phyloP scores from a whole-genome alignment of 495 filamentous ascomycete species.

The Penicillium roqueforti region DNA sequence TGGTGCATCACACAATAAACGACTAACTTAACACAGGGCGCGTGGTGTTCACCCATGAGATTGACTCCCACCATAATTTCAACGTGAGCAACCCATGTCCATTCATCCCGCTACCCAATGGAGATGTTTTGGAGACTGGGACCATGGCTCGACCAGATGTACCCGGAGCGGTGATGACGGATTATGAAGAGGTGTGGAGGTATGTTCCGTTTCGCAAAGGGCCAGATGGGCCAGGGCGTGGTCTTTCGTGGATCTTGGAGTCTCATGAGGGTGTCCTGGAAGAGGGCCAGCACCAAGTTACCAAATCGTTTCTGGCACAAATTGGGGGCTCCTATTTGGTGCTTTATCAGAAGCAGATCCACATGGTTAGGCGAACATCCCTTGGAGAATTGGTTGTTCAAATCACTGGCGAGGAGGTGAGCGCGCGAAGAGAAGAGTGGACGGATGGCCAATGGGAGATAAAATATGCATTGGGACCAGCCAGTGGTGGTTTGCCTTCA shows the following conservation, averaged over 20 bases:
- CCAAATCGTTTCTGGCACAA: background rate
- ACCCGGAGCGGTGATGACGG: conserved; percentile 13
- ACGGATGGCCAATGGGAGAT: background rate
- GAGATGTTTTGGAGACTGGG: conserved; percentile 20
- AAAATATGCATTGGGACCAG: background rate
- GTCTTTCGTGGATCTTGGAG: conserved; percentile 10
- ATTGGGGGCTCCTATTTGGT: conserved; percentile 2
- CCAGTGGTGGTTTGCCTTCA: background rate
- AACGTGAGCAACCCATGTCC: conserved; percentile 6
- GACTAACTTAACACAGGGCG: background rate
- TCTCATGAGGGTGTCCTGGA: conserved; percentile 2
- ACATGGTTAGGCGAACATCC: background rate
- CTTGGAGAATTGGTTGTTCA: background rate
- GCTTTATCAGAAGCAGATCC: background rate
- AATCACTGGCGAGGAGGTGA: background rate
- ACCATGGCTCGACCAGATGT: conserved; percentile 23
- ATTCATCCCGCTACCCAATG: conserved; percentile 17
- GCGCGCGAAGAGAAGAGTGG: background rate
- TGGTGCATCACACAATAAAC: background rate
- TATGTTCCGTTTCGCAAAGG: background rate
- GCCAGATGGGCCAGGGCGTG: background rate
- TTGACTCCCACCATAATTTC: conserved; percentile 16
- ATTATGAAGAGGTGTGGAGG: conserved; percentile 15
- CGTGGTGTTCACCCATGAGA: conserved; percentile 15
- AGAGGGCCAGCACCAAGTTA: background rate